Percentiles rank a stretch among this genome's conserved stretches.
These are phyloP conservation scores for Dentipellis sp. DNA, from an alignment of 768 basidiomycete genomes.

Conservation along the genomic window DNA sequence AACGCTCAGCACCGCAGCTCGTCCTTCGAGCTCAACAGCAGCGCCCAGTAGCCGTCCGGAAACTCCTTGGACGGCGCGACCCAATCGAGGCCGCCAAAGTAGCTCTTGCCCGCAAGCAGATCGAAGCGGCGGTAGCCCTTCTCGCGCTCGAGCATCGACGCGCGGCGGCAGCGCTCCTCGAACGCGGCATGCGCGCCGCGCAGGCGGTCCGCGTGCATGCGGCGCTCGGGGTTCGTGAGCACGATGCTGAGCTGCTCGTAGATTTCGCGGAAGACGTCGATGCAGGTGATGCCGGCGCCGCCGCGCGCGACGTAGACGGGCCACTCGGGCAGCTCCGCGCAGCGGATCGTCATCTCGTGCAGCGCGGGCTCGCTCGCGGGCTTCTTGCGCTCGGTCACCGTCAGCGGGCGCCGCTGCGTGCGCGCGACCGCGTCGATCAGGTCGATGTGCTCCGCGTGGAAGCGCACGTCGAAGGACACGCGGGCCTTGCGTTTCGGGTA, in stretches of 20 bases:
- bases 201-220: conserved; percentile 15
- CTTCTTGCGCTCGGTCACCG: conserved; percentile 31
- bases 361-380: conserved; percentile 33
- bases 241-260: conserved; percentile 36
- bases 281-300: conserved; percentile 34
- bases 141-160: conserved; percentile 27
- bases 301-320: conserved; percentile 33
- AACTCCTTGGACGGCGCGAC: conserved; percentile 4
- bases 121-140: conserved; percentile 53
- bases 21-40: conserved; percentile 8
- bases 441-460: conserved; percentile 19
- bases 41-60: conserved; percentile 13
- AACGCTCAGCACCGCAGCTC: not conserved
- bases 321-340: conserved; percentile 30
- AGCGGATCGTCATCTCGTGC: conserved; percentile 41
- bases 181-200: conserved; percentile 32
- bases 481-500: conserved; percentile 23
- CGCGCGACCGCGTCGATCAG: conserved; percentile 16
- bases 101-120: conserved; percentile 37
- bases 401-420: conserved; percentile 20
- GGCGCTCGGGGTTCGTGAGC: conserved; percentile 36
- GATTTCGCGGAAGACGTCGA: conserved; percentile 53
- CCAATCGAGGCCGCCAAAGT: conserved; percentile 40
- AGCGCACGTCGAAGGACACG: conserved; percentile 40
- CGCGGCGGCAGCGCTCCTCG: conserved; percentile 24